A percentile compares a stretch with the other conserved stretches of the same genome.
These are phyloP conservation scores for Borovskyia barvae DNA, from an alignment of 208 protist genomes.

Conservation along the genomic window DNA sequence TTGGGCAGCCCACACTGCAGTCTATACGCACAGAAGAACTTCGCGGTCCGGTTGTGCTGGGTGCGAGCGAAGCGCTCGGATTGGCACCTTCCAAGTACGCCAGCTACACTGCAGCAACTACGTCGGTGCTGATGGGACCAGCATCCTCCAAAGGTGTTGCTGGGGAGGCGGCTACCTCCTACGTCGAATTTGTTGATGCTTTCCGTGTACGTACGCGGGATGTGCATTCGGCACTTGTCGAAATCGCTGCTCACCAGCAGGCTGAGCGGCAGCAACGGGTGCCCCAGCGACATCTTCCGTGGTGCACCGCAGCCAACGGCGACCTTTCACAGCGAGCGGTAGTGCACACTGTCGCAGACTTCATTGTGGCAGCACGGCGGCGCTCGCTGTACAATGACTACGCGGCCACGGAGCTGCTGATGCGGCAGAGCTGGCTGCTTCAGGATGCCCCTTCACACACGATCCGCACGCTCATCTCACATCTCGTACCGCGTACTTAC, in stretches of 20 bases:
- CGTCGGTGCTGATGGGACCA: not conserved
- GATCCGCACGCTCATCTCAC: conserved; percentile 68
- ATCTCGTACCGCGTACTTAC: conserved; percentile 62
- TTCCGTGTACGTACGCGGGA: conserved; percentile 66
- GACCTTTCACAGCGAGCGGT: conserved; percentile 13
- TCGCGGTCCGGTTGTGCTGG: conserved; percentile 57
- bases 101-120: conserved; percentile 45
- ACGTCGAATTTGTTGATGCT: conserved; percentile 39
- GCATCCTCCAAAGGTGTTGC: not conserved
- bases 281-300: conserved; percentile 12
- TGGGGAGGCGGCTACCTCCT: conserved; percentile 2
- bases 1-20: conserved; percentile 78
- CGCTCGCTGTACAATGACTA: conserved; percentile 60
- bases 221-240: conserved; percentile 61
- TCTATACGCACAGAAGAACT: conserved; percentile 50
- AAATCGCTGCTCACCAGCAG: conserved; percentile 27
- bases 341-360: conserved; percentile 26
- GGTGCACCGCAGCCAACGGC: conserved; percentile 17
- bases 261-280: conserved; percentile 4
- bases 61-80: conserved; percentile 67
- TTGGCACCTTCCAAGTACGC: conserved; percentile 61
- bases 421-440: conserved; percentile 89
- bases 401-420: conserved; percentile 66
- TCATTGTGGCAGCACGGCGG: conserved; percentile 59
- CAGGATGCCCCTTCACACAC: conserved; percentile 77